Evolutionary conservation across 306 rosid genomes (phyloP), one percentile per base, ranked within the genome.

Genomic region (Canavalia gladiata): DNA sequence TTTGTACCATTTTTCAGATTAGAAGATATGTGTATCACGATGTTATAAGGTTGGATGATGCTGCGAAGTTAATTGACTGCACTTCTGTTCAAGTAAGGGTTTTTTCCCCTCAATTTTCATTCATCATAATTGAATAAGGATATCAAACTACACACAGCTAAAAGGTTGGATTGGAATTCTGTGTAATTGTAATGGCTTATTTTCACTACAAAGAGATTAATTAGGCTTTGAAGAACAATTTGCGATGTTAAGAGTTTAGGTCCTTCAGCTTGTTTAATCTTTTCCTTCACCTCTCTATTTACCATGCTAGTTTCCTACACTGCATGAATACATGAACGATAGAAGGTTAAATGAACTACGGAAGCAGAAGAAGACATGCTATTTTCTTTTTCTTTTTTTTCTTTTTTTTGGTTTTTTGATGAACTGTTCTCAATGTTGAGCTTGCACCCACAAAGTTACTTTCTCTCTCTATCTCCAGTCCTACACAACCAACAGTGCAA

Each of bases 21-120:
- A 86, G 99, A 83, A 91, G 98, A 66, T 96, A 96, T 56, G 95
- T 96, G 1, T 96, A 92, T 56, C 84, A 92, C 2, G 97, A 96
- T 66, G 98, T 96, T 62, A 13, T 96, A 52, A 88, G 91, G 62
- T 6, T 96, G 77, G 97, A 91, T 71, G 99, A 92, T 77, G 97
- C 92, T 76, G n/a, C 87, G 0, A 94, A 87, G 85, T 60, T 96
- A 60, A 79, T 94, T 30, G 98, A 96, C 83, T 92, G 98, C 80
- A 71, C 90, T 71, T 84, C 30, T 11, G 96, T 96, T 66, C 99
- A 96, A 88, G 99, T 96, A 69, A 89, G 91, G 66, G 2, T 2
- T 1, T 62, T 18, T 43, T 0, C 1, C 57, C 13, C 0, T 11
- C 29, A 0, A 5, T 1, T 6, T 7, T 2, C 49, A 37, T 18